Conservation (phyloP, 805 yeast species). For the Hanseniaspora meyeri region DNA sequence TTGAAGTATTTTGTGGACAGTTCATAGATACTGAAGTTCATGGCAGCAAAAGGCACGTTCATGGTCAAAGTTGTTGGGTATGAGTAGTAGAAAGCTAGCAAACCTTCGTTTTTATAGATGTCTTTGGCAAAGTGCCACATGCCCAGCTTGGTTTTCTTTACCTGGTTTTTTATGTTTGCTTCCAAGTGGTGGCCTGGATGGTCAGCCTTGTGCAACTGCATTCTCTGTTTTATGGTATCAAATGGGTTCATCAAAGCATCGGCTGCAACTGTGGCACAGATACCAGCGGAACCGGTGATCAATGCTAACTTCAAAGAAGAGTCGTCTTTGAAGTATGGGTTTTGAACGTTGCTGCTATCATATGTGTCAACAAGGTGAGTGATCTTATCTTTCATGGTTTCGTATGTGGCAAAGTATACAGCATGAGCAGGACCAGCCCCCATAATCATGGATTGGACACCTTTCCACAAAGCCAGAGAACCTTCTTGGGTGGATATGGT, state of each 20-base stretch:
- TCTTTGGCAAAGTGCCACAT: constrained; percentile 25
- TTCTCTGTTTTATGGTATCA: constrained; percentile 87
- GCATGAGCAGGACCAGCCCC: constrained; percentile 99
- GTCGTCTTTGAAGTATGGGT: constrained; percentile 17
- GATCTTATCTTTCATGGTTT: constrained; percentile 40
- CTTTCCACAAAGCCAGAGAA: constrained; percentile 79
- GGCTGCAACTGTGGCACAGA: constrained; percentile 80
- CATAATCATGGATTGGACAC: constrained; percentile 76
- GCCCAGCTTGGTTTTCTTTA: constrained; percentile 13
- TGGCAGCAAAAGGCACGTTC: constrained; percentile 89
- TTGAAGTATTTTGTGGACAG: constrained; percentile 65
- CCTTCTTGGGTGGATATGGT: constrained; percentile 77
- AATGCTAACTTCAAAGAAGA: constrained; percentile 48
- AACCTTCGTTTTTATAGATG: constrained; percentile 51
- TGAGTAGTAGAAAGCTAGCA: constrained; percentile 75
- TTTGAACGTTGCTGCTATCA: background rate
- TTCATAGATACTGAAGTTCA: constrained; percentile 88
- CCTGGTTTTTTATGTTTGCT: constrained; percentile 12
- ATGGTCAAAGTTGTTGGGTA: constrained; percentile 88
- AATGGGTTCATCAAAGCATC: constrained; percentile 97
- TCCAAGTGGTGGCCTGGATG: constrained; percentile 15
- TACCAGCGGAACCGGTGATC: constrained; percentile 78
- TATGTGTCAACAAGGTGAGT: constrained; percentile 22
- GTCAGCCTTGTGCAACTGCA: constrained; percentile 46
- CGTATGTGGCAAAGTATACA: constrained; percentile 88